Conservation (phyloP, 345 rosid genomes). For the Combretum micranthum region DNA sequence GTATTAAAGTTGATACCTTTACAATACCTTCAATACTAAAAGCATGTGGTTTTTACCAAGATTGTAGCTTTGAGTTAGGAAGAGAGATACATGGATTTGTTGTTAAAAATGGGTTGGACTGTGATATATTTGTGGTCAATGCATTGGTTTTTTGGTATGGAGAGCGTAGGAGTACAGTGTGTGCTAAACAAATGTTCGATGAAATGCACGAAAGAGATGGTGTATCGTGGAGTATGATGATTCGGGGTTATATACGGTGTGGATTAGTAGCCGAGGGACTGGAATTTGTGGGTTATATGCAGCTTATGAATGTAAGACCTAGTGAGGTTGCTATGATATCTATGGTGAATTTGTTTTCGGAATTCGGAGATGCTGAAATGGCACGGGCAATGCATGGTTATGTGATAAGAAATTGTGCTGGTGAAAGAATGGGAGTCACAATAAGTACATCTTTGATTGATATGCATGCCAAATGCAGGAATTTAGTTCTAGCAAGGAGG, state of each 20-base stretch:
- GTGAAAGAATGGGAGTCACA: slow-evolving; percentile 20
- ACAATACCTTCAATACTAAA: slow-evolving; percentile 34
- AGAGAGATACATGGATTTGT: slow-evolving; percentile 40
- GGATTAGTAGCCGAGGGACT: slow-evolving; percentile 25
- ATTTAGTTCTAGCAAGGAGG: slow-evolving; percentile 22
- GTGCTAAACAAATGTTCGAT: slow-evolving; percentile 30
- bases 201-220: slow-evolving; percentile 35
- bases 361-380: slow-evolving; percentile 12
- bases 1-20: slow-evolving; percentile 26
- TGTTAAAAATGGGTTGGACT: slow-evolving; percentile 25
- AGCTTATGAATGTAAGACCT: slow-evolving; percentile 16
- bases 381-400: slow-evolving; percentile 34
- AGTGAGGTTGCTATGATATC: slow-evolving; percentile 32
- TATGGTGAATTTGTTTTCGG: slow-evolving; percentile 26
- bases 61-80: slow-evolving; percentile 20
- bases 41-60: slow-evolving; percentile 27
- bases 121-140: slow-evolving; percentile 29
- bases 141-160: slow-evolving; percentile 38
- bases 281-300: slow-evolving; percentile 26
- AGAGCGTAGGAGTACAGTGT: slow-evolving; percentile 21
- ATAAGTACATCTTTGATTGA: slow-evolving; percentile 38
- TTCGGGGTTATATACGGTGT: slow-evolving; percentile 21
- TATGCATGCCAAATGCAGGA: slow-evolving; percentile 38
- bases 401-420: slow-evolving; percentile 26
- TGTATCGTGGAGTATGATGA: slow-evolving; percentile 51